These are phyloP conservation scores for Choiromyces venosus DNA, from an alignment of 495 filamentous ascomycete genomes.

Conservation along the genomic window DNA sequence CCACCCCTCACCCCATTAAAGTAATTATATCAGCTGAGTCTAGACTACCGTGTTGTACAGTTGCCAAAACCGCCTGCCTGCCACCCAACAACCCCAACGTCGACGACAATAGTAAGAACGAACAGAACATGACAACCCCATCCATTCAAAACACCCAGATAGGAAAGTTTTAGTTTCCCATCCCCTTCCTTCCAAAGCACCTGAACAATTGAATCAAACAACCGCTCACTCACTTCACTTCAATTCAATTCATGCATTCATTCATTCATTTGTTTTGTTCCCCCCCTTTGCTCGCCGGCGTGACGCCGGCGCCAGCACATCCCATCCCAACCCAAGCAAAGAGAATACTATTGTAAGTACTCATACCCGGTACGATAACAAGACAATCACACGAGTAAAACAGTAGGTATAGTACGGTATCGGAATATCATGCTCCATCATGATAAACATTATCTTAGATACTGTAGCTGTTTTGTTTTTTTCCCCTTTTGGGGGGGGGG, in stretches of 20 bases:
- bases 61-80: background rate
- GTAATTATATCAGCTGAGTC: background rate
- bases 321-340: too few species aligned
- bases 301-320: background rate
- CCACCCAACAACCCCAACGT: too few species aligned
- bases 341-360: too few species aligned
- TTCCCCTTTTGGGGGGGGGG: too few species aligned
- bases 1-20: background rate
- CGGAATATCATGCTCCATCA: background rate
- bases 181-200: background rate
- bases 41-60: too few species aligned
- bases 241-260: too few species aligned
- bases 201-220: background rate
- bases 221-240: background rate
- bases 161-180: background rate
- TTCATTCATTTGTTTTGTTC: too few species aligned
- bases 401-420: too few species aligned
- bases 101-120: background rate
- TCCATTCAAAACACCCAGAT: background rate
- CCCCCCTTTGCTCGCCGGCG: too few species aligned
- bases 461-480: too few species aligned
- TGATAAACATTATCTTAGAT: background rate
- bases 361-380: too few species aligned
- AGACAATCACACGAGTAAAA: background rate
- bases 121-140: background rate